Evolutionary conservation across 129 eudicot species (phyloP).

Genomic region (Tagetes patula): DNA sequence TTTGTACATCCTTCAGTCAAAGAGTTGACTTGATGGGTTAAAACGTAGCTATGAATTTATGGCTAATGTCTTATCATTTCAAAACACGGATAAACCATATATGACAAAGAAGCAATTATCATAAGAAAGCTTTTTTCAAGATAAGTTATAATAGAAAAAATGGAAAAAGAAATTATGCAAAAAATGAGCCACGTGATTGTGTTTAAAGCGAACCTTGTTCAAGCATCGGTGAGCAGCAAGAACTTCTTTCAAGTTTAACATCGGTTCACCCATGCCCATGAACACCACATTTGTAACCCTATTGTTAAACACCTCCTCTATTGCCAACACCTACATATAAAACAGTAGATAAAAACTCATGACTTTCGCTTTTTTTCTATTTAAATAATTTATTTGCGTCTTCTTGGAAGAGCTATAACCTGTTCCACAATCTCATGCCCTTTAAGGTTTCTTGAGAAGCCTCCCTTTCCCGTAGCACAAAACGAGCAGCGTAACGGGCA

Average conservation of each 20-base stretch:
- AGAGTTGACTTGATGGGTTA: background rate
- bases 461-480: constrained; percentile 99
- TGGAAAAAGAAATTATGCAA: background rate
- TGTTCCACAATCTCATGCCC: constrained; percentile 95
- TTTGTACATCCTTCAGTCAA: constrained; percentile 68
- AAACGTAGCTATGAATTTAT: background rate
- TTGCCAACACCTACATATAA: constrained; percentile 73
- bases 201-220: constrained; percentile 62
- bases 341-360: constrained; percentile 10
- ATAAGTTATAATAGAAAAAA: background rate
- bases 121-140: background rate
- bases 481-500: constrained; percentile 95
- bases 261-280: constrained; percentile 99
- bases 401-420: constrained; percentile 38
- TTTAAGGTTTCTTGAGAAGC: constrained; percentile 88
- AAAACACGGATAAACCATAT: background rate
- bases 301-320: constrained; percentile 80
- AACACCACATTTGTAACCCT: constrained; percentile 97
- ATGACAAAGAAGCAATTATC: background rate
- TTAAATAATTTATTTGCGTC: background rate
- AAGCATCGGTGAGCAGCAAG: constrained; percentile 95
- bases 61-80: background rate
- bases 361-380: background rate
- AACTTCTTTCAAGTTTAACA: constrained; percentile 92
- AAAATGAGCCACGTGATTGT: background rate